A percentile compares a stretch with the other conserved stretches of the same genome.
phyloP scores from a whole-genome alignment of 306 rosid genomes.

The Fagus crenata region DNA sequence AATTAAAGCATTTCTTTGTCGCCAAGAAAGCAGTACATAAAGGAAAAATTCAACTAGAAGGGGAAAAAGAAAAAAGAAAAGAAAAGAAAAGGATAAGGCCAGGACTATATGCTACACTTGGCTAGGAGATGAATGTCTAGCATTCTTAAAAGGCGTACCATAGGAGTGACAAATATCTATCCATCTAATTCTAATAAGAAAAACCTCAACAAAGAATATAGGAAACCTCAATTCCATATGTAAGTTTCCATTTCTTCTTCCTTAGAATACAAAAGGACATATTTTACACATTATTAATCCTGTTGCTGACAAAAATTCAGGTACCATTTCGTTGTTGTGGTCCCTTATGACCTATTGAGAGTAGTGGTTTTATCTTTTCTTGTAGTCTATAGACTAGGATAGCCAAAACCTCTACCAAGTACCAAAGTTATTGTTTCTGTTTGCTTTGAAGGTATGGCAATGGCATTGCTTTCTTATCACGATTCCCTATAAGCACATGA shows the following conservation, averaged over 20 bases:
- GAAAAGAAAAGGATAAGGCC: background rate
- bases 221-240: background rate
- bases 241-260: conserved; percentile 12
- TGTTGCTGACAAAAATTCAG: background rate
- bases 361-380: conserved; percentile 21
- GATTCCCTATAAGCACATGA: conserved; percentile 29
- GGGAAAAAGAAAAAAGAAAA: too few relatives aligned
- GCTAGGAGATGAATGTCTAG: background rate
- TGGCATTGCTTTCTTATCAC: conserved; percentile 38
- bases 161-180: too few relatives aligned
- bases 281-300: background rate
- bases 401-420: conserved; percentile 27
- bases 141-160: background rate
- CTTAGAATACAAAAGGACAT: background rate
- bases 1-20: background rate
- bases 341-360: conserved; percentile 26
- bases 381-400: conserved; percentile 23
- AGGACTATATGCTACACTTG: background rate
- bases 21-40: background rate
- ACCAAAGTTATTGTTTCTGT: conserved; percentile 26
- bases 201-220: background rate
- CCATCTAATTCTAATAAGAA: conserved; percentile 31
- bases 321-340: conserved; percentile 33
- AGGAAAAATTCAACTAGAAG: background rate
- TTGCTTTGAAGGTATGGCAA: conserved; percentile 38